Base-by-base conservation (phyloP, 1,139 yeast species). In the Saccharomyces hybrid region DNA sequence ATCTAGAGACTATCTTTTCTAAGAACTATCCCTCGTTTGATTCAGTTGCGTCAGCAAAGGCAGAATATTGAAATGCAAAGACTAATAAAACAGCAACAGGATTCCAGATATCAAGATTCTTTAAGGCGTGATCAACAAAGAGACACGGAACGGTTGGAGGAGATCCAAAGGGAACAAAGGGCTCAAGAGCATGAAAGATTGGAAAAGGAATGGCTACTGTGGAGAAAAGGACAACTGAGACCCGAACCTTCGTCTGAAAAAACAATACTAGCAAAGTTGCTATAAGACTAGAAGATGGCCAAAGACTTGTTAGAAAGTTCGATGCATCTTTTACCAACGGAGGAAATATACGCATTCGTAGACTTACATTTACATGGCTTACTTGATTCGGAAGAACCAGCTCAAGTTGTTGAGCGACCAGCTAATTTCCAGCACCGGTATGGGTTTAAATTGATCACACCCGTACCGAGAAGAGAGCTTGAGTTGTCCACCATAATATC, bases 51-150 rank as follows among this genome's bases (percentile, higher is more conserved):
- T 50, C 74, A 77, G 32, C 91, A 84, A 60, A 77, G 83, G 53
- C 80, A 82, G 61, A 84, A 84, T 55, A 77, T 79, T 54, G 84
- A 81, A 53, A 71, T 79, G 59, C 78, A 82, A 50, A 80, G 93
- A 56, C 75, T 78, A 19, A 74, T 89, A 47, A 75, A 88, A 51
- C 79, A 78, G 58, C 87, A 86, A 63, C 97, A 91, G 71, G 95
- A 89, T 64, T 73, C 80, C 49, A 90, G 95, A 34, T 91, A 84
- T 69, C 83, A 86, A 64, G 78, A 78, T 41, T 84, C 96, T 1
- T 73, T 91, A 53, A 71, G 71, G 47, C 70, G 74, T 32, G 75
- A 73, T 56, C 74, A 74, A 56, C 74, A 71, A 50, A 68, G 74
- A 31, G 73, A 71, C 52, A 70, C 72, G 51, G 72, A 67, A 49